Percentiles rank a stretch among this genome's conserved stretches.
Evolutionary conservation across 805 yeast species (phyloP).

Genomic region (Ogataea dorogensis): DNA sequence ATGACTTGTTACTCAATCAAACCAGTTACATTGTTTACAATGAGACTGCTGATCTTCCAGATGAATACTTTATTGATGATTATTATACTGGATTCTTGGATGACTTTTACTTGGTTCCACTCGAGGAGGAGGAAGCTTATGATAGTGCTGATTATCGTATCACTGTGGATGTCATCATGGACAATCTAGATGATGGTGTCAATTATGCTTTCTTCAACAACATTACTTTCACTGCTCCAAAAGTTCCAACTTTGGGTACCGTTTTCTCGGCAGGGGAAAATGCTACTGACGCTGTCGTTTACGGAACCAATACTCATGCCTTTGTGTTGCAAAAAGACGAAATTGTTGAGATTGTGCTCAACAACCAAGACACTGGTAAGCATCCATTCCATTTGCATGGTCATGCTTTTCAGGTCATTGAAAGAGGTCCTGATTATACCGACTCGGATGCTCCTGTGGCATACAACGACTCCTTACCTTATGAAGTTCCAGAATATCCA

Average conservation of each 20-base stretch:
- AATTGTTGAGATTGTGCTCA: slow-evolving; percentile 75
- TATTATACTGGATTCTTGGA: slow-evolving; percentile 54
- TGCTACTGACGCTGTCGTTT: slow-evolving; percentile 51
- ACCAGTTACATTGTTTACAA: slow-evolving; percentile 68
- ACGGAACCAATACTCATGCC: slow-evolving; percentile 81
- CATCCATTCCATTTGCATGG: slow-evolving; percentile 99
- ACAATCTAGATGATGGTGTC: slow-evolving; percentile 79
- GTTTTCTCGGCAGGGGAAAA: slow-evolving; percentile 69
- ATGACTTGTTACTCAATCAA: slow-evolving; percentile 61
- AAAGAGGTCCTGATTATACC: slow-evolving; percentile 61
- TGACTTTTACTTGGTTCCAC: slow-evolving; percentile 75
- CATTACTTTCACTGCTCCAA: slow-evolving; percentile 72
- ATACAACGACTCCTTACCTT: slow-evolving; percentile 53
- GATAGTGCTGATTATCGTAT: slow-evolving; percentile 70
- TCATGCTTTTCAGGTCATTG: slow-evolving; percentile 79
- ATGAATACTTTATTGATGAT: slow-evolving; percentile 45
- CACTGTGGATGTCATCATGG: slow-evolving; percentile 76
- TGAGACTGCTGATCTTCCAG: slow-evolving; percentile 41
- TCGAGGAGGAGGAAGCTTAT: slow-evolving; percentile 48
- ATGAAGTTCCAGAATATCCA: slow-evolving; percentile 68
- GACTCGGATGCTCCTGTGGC: slow-evolving; percentile 55
- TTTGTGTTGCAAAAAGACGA: slow-evolving; percentile 65
- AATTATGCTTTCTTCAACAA: slow-evolving; percentile 97
- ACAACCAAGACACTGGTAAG: slow-evolving; percentile 85
- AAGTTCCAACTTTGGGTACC: slow-evolving; percentile 81